Percentiles rank a stretch among this genome's conserved stretches.
Evolutionary conservation across 805 yeast genomes (phyloP).

Genomic region (Metschnikowia colocasiae): DNA sequence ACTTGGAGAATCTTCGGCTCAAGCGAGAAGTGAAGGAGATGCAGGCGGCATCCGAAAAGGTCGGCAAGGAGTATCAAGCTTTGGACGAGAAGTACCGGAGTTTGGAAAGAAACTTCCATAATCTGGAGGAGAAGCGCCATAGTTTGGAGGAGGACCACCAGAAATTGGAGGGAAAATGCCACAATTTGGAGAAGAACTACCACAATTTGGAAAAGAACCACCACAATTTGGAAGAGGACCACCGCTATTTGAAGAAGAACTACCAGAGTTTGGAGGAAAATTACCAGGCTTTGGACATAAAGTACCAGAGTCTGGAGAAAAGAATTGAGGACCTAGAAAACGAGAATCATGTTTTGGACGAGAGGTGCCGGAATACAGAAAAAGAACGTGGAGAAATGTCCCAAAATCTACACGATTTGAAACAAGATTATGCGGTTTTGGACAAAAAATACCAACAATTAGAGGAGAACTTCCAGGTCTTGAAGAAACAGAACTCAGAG

Average conservation of each 20-base stretch:
- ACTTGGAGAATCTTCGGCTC: conserved; percentile 39
- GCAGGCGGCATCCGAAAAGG: not conserved
- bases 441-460: no score
- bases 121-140: not conserved
- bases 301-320: not conserved
- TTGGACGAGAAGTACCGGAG: not conserved
- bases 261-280: not conserved
- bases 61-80: not conserved
- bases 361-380: no score
- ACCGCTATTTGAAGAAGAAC: no score
- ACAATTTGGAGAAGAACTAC: not conserved
- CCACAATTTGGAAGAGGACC: not conserved
- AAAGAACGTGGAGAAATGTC: no score
- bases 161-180: not conserved
- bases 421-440: no score
- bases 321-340: not conserved
- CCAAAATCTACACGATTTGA: no score
- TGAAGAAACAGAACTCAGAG: no score
- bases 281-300: not conserved
- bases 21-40: conserved; percentile 24
- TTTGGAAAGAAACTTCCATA: not conserved
- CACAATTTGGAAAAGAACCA: not conserved
- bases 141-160: not conserved
- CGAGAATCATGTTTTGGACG: no score
- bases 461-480: no score